Evolutionary conservation across 768 basidiomycete genomes (phyloP).

Genomic region (Amanita pallidorosea): DNA sequence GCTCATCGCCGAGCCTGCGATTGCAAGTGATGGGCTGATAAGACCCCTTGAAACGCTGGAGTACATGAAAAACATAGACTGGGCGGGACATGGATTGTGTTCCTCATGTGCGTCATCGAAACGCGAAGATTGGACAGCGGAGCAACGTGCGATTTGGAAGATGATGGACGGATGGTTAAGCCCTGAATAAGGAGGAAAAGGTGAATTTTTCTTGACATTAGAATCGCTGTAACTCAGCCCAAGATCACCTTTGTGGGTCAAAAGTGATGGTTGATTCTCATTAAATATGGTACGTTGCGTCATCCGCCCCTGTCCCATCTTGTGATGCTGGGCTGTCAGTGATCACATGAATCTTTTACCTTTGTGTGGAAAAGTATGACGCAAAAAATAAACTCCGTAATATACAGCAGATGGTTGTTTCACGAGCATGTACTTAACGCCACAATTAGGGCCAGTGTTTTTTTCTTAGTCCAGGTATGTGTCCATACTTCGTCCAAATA

Average conservation of each 20-base stretch:
- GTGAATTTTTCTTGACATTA: constrained; percentile 4
- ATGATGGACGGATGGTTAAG: constrained; percentile 49
- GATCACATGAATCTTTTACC: background rate
- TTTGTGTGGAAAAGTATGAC: background rate
- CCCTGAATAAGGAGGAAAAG: background rate
- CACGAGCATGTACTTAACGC: too few species aligned
- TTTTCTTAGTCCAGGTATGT: too few species aligned
- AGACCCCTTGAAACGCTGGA: constrained; percentile 66
- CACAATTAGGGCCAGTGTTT: too few species aligned
- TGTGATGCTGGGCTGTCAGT: background rate
- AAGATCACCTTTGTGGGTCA: background rate
- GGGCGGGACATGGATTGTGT: constrained; percentile 51
- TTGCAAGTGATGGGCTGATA: constrained; percentile 51
- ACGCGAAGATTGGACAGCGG: constrained; percentile 52
- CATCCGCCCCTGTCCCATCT: background rate
- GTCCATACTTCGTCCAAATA: too few species aligned
- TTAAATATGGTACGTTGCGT: background rate
- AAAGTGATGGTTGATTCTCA: constrained; percentile 1
- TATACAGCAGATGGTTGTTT: too few species aligned
- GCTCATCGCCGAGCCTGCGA: constrained; percentile 56
- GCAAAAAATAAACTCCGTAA: too few species aligned
- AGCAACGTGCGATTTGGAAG: constrained; percentile 50
- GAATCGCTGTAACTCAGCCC: constrained; percentile 4
- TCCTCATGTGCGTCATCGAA: constrained; percentile 46
- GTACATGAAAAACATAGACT: constrained; percentile 44